Conservation (phyloP, 202 grass and related monocot genomes). For the Elaeis oleifera region DNA sequence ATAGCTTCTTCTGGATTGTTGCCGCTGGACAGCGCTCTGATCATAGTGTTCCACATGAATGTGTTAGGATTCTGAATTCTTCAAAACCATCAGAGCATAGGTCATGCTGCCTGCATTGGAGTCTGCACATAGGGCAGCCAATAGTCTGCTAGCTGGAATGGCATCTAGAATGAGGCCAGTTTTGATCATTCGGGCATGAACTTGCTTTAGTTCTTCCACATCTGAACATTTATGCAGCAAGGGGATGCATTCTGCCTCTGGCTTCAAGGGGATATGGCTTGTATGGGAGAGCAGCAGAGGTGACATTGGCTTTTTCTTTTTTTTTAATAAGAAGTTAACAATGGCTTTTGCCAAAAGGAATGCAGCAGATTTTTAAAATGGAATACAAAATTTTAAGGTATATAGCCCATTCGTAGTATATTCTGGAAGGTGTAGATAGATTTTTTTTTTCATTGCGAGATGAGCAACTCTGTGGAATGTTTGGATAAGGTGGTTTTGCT, state of each 20-base stretch:
- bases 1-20: conserved; percentile 1
- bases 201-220: not conserved
- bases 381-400: too few relatives aligned
- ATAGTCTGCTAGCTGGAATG: not conserved
- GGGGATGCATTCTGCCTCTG: not conserved
- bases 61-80: not conserved
- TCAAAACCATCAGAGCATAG: conserved; percentile 8
- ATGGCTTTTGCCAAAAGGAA: too few relatives aligned
- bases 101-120: not conserved
- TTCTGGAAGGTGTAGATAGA: too few relatives aligned
- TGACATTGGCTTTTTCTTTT: not conserved
- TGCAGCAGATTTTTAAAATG: too few relatives aligned
- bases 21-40: conserved; percentile 1
- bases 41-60: conserved; percentile 21
- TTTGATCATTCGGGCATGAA: conserved; percentile 5
- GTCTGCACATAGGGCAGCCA: not conserved
- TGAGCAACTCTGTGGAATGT: too few relatives aligned
- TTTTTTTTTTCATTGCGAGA: too few relatives aligned
- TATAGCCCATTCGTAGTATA: too few relatives aligned
- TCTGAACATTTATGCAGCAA: not conserved
- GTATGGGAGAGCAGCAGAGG: not conserved
- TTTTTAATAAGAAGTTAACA: too few relatives aligned
- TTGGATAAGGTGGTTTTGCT: too few relatives aligned
- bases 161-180: conserved; percentile 4
- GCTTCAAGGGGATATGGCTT: not conserved